Percentiles rank a stretch among this genome's conserved stretches.
phyloP scores from a whole-genome alignment of 164 flowering plant species.

The Macadamia tetraphylla region DNA sequence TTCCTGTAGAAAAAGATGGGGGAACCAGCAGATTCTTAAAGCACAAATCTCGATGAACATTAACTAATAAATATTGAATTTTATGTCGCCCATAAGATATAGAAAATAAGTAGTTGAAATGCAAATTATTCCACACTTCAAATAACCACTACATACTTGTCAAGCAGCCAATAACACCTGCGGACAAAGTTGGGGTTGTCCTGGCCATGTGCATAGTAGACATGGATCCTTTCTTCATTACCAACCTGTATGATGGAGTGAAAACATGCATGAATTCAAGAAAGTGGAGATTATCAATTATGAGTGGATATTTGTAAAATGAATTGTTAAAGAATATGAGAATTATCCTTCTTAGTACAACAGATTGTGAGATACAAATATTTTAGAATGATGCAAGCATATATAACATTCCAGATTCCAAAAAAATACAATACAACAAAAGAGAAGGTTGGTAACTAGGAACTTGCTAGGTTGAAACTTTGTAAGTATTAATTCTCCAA shows the following conservation, averaged over 20 bases:
- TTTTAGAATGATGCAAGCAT: not conserved
- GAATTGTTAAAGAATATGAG: not conserved
- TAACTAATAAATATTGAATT: not conserved
- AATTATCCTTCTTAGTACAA: not conserved
- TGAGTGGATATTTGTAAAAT: not conserved
- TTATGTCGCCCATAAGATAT: not conserved
- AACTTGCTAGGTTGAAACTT: too few species aligned
- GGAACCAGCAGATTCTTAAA: not conserved
- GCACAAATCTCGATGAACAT: not conserved
- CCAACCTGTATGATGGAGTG: conserved; percentile 54
- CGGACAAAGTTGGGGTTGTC: conserved; percentile 86
- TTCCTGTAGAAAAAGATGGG: conserved; percentile 38
- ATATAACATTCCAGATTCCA: not conserved
- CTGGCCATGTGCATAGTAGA: conserved; percentile 95
- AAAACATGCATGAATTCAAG: conserved; percentile 8
- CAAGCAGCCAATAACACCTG: conserved; percentile 96
- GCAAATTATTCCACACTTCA: too few species aligned
- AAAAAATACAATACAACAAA: not conserved
- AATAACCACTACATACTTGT: conserved; percentile 57
- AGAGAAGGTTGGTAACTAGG: not conserved
- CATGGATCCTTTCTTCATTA: conserved; percentile 85
- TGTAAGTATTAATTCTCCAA: too few species aligned
- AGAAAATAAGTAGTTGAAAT: too few species aligned
- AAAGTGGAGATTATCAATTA: not conserved
- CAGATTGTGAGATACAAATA: not conserved